Evolutionary conservation across 2,329 filamentous ascomycete genomes (phyloP).

Genomic region (Diaporthe nobilis): DNA sequence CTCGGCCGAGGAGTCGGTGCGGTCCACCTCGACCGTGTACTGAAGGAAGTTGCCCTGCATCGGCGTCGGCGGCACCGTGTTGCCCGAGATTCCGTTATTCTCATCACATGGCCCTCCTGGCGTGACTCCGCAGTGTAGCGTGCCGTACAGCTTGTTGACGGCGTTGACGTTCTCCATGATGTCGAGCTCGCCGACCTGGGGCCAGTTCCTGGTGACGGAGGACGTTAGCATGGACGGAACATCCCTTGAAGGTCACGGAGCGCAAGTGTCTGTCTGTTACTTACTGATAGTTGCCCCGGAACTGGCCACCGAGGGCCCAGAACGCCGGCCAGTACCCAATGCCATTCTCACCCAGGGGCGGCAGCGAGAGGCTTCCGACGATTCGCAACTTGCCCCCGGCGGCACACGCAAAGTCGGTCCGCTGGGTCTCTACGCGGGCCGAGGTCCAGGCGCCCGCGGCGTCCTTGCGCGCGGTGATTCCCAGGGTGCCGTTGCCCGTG

Average conservation of each 20-base stretch:
- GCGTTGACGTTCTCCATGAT: slow-evolving; percentile 51
- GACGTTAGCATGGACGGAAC: neutral
- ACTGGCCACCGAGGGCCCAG: slow-evolving; percentile 27
- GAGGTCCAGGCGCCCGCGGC: slow-evolving; percentile 35
- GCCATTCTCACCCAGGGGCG: slow-evolving; percentile 23
- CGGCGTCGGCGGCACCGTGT: slow-evolving; percentile 7
- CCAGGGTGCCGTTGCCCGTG: slow-evolving; percentile 23
- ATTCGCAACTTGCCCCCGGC: slow-evolving; percentile 46
- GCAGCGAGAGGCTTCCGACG: slow-evolving; percentile 42
- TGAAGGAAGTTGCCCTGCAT: slow-evolving; percentile 48
- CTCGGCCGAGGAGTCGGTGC: slow-evolving; percentile 40
- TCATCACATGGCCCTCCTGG: slow-evolving; percentile 51
- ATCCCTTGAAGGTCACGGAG: too few relatives aligned
- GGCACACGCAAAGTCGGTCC: slow-evolving; percentile 45
- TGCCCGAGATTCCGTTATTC: slow-evolving; percentile 45
- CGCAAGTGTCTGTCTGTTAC: neutral
- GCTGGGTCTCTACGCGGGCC: slow-evolving; percentile 45
- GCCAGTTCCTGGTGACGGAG: slow-evolving; percentile 46
- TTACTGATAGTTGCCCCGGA: slow-evolving; percentile 25
- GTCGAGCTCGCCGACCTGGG: slow-evolving; percentile 48
- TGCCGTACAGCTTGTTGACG: slow-evolving; percentile 43
- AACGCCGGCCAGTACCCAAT: slow-evolving; percentile 34
- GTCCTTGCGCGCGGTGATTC: slow-evolving; percentile 34
- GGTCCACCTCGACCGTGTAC: slow-evolving; percentile 49
- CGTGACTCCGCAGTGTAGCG: slow-evolving; percentile 48